Evolutionary conservation across 371 early-diverging fungal species (phyloP).

Genomic region (Lichtheimia ramosa): DNA sequence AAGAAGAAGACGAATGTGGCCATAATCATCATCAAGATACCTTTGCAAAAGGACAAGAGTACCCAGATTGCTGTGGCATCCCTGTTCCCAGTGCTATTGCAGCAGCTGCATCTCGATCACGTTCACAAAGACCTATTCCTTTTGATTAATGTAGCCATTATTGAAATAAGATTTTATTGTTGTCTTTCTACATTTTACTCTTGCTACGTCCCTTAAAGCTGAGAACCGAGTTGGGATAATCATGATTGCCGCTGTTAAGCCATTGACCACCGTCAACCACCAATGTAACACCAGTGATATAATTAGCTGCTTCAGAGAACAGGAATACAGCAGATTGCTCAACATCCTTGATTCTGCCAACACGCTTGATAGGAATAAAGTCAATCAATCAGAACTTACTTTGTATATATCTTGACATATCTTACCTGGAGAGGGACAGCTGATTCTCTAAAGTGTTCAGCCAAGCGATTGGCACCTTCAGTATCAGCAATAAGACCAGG

Average conservation of each 20-base stretch:
- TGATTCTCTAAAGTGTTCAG: conserved; percentile 22
- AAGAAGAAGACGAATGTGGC: conserved; percentile 47
- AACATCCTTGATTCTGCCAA: conserved; percentile 68
- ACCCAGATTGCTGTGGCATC: conserved; percentile 94
- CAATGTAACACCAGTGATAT: conserved; percentile 59
- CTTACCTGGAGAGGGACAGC: conserved; percentile 37
- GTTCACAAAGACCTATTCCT: conserved; percentile 44
- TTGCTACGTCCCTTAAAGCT: conserved; percentile 3
- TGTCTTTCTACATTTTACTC: not conserved
- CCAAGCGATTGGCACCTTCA: conserved; percentile 13
- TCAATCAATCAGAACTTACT: too few species aligned
- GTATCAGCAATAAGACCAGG: conserved; percentile 45
- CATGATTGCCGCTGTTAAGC: conserved; percentile 29
- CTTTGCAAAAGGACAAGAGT: conserved; percentile 91
- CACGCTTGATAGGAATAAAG: conserved; percentile 21
- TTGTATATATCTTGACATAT: not conserved
- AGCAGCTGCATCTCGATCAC: conserved; percentile 55
- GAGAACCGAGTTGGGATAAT: conserved; percentile 26
- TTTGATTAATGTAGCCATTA: conserved; percentile 46
- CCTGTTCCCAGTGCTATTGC: conserved; percentile 94
- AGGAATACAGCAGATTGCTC: conserved; percentile 73
- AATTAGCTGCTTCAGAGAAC: conserved; percentile 63
- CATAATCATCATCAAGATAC: conserved; percentile 56
- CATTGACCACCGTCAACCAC: conserved; percentile 79
- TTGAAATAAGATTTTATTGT: not conserved